Evolutionary conservation across 2,329 filamentous ascomycete species (phyloP).

Genomic region (Ophiostoma ulmi): DNA sequence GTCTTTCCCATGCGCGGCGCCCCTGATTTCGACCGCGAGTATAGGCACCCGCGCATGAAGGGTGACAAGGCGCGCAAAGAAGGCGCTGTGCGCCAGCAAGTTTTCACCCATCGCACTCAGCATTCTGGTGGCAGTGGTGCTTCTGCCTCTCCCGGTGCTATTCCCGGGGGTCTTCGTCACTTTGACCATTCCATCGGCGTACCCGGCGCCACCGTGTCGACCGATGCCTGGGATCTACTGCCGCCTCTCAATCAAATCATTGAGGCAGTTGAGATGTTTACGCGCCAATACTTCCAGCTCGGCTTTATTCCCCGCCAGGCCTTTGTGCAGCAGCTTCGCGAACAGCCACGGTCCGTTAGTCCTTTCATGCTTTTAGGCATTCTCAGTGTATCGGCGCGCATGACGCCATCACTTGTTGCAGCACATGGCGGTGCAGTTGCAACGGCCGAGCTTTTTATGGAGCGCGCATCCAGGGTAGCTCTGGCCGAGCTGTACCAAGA

Average conservation of each 20-base stretch:
- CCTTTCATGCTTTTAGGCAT: constrained; percentile 52
- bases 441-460: constrained; percentile 51
- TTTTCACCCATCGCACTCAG: not conserved
- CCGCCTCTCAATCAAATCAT: constrained; percentile 47
- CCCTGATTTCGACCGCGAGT: constrained; percentile 50
- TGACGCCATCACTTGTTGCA: constrained; percentile 46
- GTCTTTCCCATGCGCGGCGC: constrained; percentile 50
- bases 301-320: constrained; percentile 53
- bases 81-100: not conserved
- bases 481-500: constrained; percentile 48
- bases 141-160: constrained; percentile 23
- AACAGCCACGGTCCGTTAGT: constrained; percentile 46
- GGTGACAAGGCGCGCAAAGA: constrained; percentile 42
- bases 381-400: constrained; percentile 52
- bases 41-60: constrained; percentile 50
- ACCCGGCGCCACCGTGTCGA: not conserved
- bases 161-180: not conserved
- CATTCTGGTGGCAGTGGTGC: constrained; percentile 2
- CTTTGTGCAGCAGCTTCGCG: constrained; percentile 45
- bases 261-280: constrained; percentile 51
- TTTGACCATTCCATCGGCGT: not conserved
- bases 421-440: constrained; percentile 48
- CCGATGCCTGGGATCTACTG: constrained; percentile 47
- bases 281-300: constrained; percentile 53
- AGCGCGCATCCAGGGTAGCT: constrained; percentile 45